Evolutionary conservation across 2,329 filamentous ascomycete species (phyloP).

Genomic region (Aspergillus unguis): DNA sequence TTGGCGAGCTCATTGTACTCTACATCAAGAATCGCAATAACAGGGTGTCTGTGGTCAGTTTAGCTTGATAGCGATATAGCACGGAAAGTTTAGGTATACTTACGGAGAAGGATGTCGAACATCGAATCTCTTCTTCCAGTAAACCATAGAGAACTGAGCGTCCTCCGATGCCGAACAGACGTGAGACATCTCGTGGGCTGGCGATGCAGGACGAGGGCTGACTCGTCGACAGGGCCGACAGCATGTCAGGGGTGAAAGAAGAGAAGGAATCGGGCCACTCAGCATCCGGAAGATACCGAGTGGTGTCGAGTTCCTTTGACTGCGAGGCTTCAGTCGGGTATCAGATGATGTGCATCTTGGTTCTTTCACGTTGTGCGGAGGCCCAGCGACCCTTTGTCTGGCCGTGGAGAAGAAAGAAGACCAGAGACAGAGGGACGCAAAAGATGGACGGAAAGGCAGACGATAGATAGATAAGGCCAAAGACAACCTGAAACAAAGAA

Average conservation of each 20-base stretch:
- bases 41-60: slow-evolving; percentile 22
- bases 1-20: slow-evolving; percentile 38
- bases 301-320: neutral
- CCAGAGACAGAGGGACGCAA: neutral
- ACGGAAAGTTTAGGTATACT: slow-evolving; percentile 7
- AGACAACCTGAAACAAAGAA: neutral
- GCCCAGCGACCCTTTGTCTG: slow-evolving; percentile 1
- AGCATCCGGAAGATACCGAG: slow-evolving; percentile 5
- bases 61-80: neutral
- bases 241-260: slow-evolving; percentile 21
- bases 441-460: neutral
- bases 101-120: slow-evolving; percentile 30
- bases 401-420: neutral
- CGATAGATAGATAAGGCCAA: neutral
- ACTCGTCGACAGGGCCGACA: slow-evolving; percentile 19
- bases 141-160: slow-evolving; percentile 12
- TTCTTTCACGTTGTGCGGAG: slow-evolving; percentile 11
- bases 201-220: slow-evolving; percentile 18
- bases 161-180: slow-evolving; percentile 12
- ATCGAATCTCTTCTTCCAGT: slow-evolving; percentile 30
- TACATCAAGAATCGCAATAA: slow-evolving; percentile 35
- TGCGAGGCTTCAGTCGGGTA: neutral
- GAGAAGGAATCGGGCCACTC: slow-evolving; percentile 9
- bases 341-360: slow-evolving; percentile 13
- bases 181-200: slow-evolving; percentile 17